Evolutionary conservation across 1,284 basidiomycete species (phyloP), one percentile per base, ranked within the genome.

Genomic region (Cystobasidium sp.): DNA sequence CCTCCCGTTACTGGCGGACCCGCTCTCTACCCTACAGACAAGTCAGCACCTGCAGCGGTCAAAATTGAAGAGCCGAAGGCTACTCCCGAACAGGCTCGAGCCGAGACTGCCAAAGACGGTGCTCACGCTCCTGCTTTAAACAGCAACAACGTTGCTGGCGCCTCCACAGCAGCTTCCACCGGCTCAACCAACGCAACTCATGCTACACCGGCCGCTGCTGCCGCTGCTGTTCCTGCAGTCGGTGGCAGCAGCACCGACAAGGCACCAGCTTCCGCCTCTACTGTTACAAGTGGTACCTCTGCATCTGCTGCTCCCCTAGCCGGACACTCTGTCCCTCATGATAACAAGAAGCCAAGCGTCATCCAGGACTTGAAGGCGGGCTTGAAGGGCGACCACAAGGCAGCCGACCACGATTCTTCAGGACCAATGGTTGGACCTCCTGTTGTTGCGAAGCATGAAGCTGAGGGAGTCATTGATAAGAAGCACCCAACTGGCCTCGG

Each of bases 1-100:
- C 49, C 64, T 18, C 49, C 64, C 5, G 64, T 66, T 1, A 53
- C 64, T 39, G 64, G 64, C 24, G 64, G 64, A 46, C 64, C 64
- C 12, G 64, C 47, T 52, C 24, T 66, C 24, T 66, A 66, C 37
- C 64, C 64, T 10, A 53, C 49, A 1, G 64, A 53, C 51, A 31
- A 47, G 5, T 46, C 47, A n/a, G 64, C 49, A 1, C 64, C 64
- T 41, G 20, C 18, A 66, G 49, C 20, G 1, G 53, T 66, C 47
- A 53, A 66, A 16, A 66, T 66, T 47, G 44, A 43, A 20, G 31
- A 37, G 49, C 64, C 64, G 39, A 43, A 51, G 24, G 53, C 47
- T 22, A 47, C 20, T 12, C 31, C 44, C 24, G 41, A 47, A 9
- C 49, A 66, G 12, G 22, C 53, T 22, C 59, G 66, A 43, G 49